These are phyloP conservation scores for Nemania abortiva DNA, from an alignment of 2,329 filamentous ascomycete genomes.

Conservation along the genomic window DNA sequence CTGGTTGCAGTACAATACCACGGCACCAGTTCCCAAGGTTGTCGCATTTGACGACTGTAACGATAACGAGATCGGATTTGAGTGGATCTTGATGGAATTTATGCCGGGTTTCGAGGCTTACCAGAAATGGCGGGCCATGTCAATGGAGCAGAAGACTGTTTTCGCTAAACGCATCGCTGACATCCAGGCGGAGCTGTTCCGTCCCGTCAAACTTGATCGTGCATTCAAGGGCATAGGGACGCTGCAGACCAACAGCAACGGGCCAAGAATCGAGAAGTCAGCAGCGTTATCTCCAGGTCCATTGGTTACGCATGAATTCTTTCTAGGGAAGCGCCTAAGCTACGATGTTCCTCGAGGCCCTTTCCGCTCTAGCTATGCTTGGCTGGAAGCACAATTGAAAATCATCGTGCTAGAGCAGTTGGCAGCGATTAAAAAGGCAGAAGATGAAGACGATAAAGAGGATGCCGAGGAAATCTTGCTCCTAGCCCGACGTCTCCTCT, in stretches of 20 bases:
- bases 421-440: constrained; percentile 3
- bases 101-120: constrained; percentile 20
- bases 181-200: constrained; percentile 23
- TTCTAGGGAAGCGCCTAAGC: constrained; percentile 7
- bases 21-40: constrained; percentile 20
- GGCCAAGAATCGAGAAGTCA: neutral
- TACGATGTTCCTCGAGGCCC: constrained; percentile 26
- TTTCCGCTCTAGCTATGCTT: constrained; percentile 18
- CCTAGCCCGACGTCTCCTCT: constrained; percentile 10
- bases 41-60: constrained; percentile 26
- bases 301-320: constrained; percentile 15
- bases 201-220: neutral
- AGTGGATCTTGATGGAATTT: constrained; percentile 32
- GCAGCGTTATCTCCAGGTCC: constrained; percentile 1
- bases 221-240: constrained; percentile 22
- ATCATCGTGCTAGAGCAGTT: constrained; percentile 14
- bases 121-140: constrained; percentile 20
- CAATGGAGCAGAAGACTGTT: constrained; percentile 18
- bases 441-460: constrained; percentile 21
- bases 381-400: constrained; percentile 17
- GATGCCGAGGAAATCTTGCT: constrained; percentile 13
- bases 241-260: neutral
- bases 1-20: constrained; percentile 19
- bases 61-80: constrained; percentile 26
- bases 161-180: constrained; percentile 21